phyloP scores from a whole-genome alignment of 345 rosid genomes.

The Kernera saxatilis region DNA sequence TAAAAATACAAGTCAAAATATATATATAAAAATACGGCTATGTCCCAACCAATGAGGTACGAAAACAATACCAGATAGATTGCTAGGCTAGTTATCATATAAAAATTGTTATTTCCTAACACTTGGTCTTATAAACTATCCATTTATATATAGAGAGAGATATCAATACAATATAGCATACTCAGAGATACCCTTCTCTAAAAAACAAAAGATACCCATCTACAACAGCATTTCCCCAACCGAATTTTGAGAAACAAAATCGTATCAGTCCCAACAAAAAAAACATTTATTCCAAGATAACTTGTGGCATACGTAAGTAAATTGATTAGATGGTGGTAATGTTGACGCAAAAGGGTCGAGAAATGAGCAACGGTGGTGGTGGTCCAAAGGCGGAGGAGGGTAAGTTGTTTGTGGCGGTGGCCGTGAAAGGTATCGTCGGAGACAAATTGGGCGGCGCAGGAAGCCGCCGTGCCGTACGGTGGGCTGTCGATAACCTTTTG shows the following conservation, averaged over 20 bases:
- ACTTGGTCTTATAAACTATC: background rate
- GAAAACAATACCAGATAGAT: background rate
- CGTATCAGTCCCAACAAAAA: background rate
- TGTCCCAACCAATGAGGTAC: background rate
- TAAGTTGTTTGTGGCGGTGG: conserved; percentile 53
- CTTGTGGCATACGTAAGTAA: conserved; percentile 1
- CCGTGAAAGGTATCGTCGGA: conserved; percentile 57
- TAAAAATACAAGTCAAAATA: background rate
- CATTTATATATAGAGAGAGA: background rate
- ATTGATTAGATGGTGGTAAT: conserved; percentile 19
- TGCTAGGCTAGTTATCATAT: background rate
- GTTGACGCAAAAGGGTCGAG: conserved; percentile 18
- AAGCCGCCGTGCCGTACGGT: conserved; percentile 70
- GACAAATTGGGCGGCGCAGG: conserved; percentile 46
- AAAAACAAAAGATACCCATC: too few relatives aligned
- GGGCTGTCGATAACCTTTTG: conserved; percentile 63
- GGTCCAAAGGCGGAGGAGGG: conserved; percentile 8
- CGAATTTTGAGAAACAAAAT: background rate
- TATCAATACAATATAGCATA: background rate
- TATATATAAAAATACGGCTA: background rate
- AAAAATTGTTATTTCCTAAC: background rate
- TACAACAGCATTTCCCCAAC: background rate
- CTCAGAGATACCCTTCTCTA: conserved; percentile 2
- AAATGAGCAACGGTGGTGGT: conserved; percentile 7
- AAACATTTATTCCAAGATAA: too few relatives aligned